Evolutionary conservation across 306 rosid genomes (phyloP).

Genomic region (Quercus glauca): DNA sequence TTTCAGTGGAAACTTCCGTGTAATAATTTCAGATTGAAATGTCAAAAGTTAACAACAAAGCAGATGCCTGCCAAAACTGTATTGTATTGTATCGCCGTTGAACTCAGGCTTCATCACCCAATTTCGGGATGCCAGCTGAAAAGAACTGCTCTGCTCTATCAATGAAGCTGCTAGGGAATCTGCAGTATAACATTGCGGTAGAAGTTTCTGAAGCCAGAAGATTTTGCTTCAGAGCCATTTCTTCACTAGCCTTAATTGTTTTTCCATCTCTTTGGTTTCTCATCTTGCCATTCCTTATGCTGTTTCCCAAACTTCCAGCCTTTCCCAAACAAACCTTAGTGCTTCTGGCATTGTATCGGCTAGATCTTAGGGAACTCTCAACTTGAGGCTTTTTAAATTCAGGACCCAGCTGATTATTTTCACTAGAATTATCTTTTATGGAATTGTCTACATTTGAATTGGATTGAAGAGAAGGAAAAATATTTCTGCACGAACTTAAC

Average conservation of each 20-base stretch:
- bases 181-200: conserved; percentile 61
- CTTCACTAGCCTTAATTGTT: conserved; percentile 55
- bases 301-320: conserved; percentile 50
- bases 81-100: neutral
- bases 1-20: neutral
- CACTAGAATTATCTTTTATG: conserved; percentile 51
- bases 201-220: conserved; percentile 44
- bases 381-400: conserved; percentile 44
- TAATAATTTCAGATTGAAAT: neutral
- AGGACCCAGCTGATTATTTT: conserved; percentile 38
- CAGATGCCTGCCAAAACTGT: neutral
- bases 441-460: conserved; percentile 45
- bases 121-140: conserved; percentile 42
- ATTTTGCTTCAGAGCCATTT: conserved; percentile 51
- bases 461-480: conserved; percentile 35
- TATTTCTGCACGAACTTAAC: conserved; percentile 70
- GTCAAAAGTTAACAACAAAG: neutral
- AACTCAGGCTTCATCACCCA: conserved; percentile 34
- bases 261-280: conserved; percentile 66
- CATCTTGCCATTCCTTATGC: conserved; percentile 49
- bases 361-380: conserved; percentile 38
- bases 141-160: conserved; percentile 81
- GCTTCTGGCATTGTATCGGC: conserved; percentile 55
- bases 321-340: conserved; percentile 45
- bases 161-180: conserved; percentile 74